These are phyloP conservation scores for Cytospora piceae DNA, from an alignment of 2,329 filamentous ascomycete species.

Conservation along the genomic window DNA sequence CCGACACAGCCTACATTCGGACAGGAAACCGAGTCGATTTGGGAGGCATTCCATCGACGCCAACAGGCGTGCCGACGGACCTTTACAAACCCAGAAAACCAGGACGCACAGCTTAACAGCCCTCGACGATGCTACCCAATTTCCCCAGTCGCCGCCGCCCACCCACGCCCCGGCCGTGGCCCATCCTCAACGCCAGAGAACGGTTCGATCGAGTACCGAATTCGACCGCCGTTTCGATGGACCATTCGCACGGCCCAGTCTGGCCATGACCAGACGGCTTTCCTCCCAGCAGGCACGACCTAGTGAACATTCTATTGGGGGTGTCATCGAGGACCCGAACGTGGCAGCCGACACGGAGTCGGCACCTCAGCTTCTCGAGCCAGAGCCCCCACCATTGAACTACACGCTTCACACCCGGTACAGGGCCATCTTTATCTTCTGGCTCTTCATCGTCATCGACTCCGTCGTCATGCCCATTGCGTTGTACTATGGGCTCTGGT, in stretches of 20 bases:
- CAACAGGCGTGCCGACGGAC: neutral
- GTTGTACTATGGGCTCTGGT: constrained; percentile 56
- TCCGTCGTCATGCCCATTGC: constrained; percentile 54
- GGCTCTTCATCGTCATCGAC: constrained; percentile 52
- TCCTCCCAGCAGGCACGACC: constrained; percentile 22
- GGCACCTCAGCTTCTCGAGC: constrained; percentile 25
- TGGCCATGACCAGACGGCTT: constrained; percentile 33
- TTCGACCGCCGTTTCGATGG: constrained; percentile 37
- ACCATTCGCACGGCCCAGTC: constrained; percentile 35
- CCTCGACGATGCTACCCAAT: constrained; percentile 8
- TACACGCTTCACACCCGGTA: constrained; percentile 44
- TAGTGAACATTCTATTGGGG: constrained; percentile 8
- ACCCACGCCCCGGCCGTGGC: constrained; percentile 21
- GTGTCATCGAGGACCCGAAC: neutral
- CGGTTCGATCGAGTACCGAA: constrained; percentile 33
- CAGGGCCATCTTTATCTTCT: constrained; percentile 50
- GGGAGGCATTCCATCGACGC: constrained; percentile 25
- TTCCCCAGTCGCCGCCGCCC: constrained; percentile 22
- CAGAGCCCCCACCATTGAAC: constrained; percentile 37
- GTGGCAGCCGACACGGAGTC: constrained; percentile 16
- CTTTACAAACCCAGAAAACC: neutral
- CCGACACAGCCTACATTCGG: constrained; percentile 18
- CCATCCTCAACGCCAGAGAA: constrained; percentile 15
- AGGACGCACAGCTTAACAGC: constrained; percentile 24
- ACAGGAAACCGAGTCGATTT: constrained; percentile 4